A percentile compares a stretch with the other conserved stretches of the same genome.
Conservation (phyloP, 148 eudicot genomes). For the Rhododendron simsii region DNA sequence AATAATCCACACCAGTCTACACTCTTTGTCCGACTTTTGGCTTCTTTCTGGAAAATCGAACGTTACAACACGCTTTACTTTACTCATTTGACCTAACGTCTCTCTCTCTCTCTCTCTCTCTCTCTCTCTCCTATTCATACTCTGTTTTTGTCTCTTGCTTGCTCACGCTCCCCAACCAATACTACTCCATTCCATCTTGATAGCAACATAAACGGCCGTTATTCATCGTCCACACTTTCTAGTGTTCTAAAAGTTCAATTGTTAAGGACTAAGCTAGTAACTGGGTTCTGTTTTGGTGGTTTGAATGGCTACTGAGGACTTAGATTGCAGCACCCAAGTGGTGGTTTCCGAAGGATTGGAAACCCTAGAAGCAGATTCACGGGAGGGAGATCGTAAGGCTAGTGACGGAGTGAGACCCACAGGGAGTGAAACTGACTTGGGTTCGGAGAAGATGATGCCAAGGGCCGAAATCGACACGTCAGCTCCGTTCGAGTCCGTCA, state of each 20-base stretch:
- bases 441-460: slow-evolving; percentile 10
- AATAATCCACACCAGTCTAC: neutral
- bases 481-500: slow-evolving; percentile 91
- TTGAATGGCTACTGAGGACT: slow-evolving; percentile 2
- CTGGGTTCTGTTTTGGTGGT: neutral
- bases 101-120: slow-evolving; percentile 2
- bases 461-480: slow-evolving; percentile 86
- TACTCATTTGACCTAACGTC: neutral
- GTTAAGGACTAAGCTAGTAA: neutral
- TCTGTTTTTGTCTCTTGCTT: neutral
- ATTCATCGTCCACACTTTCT: neutral
- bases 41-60: slow-evolving; percentile 8
- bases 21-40: neutral
- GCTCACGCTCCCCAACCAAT: neutral
- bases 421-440: neutral
- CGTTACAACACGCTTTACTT: neutral
- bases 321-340: neutral
- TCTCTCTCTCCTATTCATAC: neutral
- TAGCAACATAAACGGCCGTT: neutral
- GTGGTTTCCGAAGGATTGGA: neutral
- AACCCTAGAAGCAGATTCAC: neutral
- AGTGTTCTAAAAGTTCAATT: neutral
- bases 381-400: neutral
- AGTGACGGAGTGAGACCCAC: neutral
- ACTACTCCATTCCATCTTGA: neutral